Evolutionary conservation across 2,329 filamentous ascomycete genomes (phyloP).

Genomic region (Xylaria digitata): DNA sequence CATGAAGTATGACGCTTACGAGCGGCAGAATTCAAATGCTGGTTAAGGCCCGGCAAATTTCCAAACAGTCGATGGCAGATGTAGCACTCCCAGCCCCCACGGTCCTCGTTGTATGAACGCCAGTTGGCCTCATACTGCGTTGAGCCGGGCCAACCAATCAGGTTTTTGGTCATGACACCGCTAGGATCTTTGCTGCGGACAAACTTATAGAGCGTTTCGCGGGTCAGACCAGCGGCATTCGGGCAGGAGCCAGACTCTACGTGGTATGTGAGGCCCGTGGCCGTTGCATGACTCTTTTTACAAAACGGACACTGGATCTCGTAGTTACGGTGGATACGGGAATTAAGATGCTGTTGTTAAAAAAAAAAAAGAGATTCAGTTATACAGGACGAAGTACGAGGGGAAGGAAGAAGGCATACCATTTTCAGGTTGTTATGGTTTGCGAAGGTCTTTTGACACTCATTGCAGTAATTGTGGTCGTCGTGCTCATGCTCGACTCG

Average conservation of each 20-base stretch:
- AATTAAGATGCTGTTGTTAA: slow-evolving; percentile 68
- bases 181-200: slow-evolving; percentile 60
- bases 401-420: slow-evolving; percentile 42
- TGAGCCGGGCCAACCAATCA: slow-evolving; percentile 49
- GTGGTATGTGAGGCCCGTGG: slow-evolving; percentile 66
- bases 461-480: slow-evolving; percentile 50
- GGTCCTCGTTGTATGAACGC: slow-evolving; percentile 26
- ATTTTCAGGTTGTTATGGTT: slow-evolving; percentile 49
- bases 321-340: slow-evolving; percentile 59
- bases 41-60: slow-evolving; percentile 53
- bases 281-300: slow-evolving; percentile 56
- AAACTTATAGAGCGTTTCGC: slow-evolving; percentile 59
- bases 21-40: slow-evolving; percentile 64
- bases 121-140: slow-evolving; percentile 32
- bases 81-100: slow-evolving; percentile 37
- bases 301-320: slow-evolving; percentile 68
- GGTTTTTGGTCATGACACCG: slow-evolving; percentile 63
- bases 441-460: slow-evolving; percentile 51
- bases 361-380: not conserved
- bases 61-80: slow-evolving; percentile 34
- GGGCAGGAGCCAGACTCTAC: slow-evolving; percentile 67
- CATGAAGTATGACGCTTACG: slow-evolving; percentile 57
- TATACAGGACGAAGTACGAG: not conserved
- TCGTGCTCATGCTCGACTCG: slow-evolving; percentile 47
- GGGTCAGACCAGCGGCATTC: slow-evolving; percentile 51